Conservation (phyloP, 75 land plant species). For the Selaginella tamariscina region DNA sequence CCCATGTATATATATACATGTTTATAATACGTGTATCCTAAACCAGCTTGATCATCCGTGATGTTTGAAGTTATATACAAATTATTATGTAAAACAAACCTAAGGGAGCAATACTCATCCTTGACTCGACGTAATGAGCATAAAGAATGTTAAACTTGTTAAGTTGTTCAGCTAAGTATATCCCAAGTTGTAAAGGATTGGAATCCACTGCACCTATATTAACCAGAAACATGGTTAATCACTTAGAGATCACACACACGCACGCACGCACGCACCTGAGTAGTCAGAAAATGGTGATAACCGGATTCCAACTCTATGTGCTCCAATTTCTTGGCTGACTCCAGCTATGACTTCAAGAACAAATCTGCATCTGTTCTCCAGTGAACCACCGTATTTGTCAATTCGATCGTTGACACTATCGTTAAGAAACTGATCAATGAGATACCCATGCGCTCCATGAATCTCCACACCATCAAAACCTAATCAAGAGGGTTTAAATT, state of each 20-base stretch:
- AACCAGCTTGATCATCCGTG: no score
- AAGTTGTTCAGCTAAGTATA: constrained; percentile 19
- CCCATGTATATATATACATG: no score
- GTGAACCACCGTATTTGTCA: constrained; percentile 58
- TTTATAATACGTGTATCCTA: no score
- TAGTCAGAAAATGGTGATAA: constrained; percentile 27
- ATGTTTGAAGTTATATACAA: no score
- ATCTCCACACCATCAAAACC: constrained; percentile 88
- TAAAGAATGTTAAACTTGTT: constrained; percentile 22
- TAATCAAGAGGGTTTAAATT: constrained; percentile 10
- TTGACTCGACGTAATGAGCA: constrained; percentile 30
- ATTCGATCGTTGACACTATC: constrained; percentile 72
- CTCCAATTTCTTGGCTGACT: constrained; percentile 26
- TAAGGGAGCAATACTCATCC: constrained; percentile 14
- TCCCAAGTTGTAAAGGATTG: constrained; percentile 27
- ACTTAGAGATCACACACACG: no score
- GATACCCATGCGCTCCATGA: constrained; percentile 78
- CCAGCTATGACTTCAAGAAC: constrained; percentile 30
- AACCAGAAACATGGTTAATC: no score
- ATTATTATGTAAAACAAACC: no score
- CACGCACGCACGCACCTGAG: constrained; percentile 1
- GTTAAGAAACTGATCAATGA: constrained; percentile 76
- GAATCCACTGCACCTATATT: constrained; percentile 27
- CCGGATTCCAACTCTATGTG: constrained; percentile 28
- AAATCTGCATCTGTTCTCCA: constrained; percentile 54